These are phyloP conservation scores for Ophiosphaerella korrae DNA, from an alignment of 2,329 filamentous ascomycete species.

Conservation along the genomic window DNA sequence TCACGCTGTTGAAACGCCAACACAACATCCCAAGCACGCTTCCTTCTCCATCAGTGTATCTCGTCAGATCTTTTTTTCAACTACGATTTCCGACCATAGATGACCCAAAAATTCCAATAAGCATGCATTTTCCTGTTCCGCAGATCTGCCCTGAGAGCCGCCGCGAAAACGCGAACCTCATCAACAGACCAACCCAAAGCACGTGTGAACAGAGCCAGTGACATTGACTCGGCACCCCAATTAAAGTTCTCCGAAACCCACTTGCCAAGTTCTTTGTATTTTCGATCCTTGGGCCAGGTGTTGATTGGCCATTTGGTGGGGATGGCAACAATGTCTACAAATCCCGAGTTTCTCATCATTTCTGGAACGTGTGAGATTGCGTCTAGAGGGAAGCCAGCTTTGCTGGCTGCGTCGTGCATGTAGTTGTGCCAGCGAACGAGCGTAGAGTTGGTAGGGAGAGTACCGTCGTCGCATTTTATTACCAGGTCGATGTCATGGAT, in stretches of 20 bases:
- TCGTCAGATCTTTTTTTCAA: neutral
- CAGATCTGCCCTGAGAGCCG: slow-evolving; percentile 26
- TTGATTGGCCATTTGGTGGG: slow-evolving; percentile 20
- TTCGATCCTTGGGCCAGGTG: slow-evolving; percentile 24
- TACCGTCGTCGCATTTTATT: slow-evolving; percentile 22
- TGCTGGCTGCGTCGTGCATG: slow-evolving; percentile 15
- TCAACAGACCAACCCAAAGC: slow-evolving; percentile 50
- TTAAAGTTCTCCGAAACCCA: slow-evolving; percentile 19
- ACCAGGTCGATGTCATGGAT: slow-evolving; percentile 23
- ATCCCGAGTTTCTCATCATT: slow-evolving; percentile 51
- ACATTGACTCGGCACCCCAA: slow-evolving; percentile 49
- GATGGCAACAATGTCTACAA: slow-evolving; percentile 48
- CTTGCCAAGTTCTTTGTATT: slow-evolving; percentile 19
- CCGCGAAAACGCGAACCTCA: slow-evolving; percentile 49
- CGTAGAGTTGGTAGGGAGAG: slow-evolving; percentile 12
- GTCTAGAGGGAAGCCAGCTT: slow-evolving; percentile 45
- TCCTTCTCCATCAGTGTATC: neutral
- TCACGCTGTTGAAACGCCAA: no score
- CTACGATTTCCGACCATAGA: slow-evolving; percentile 18
- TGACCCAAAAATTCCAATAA: slow-evolving; percentile 20
- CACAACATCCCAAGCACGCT: no score
- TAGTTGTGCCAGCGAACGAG: slow-evolving; percentile 17
- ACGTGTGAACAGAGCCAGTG: slow-evolving; percentile 49
- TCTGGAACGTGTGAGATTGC: slow-evolving; percentile 45
- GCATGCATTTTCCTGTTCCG: slow-evolving; percentile 25